Conservation (phyloP, 139 green algal genomes). For the Gonium pectorale region DNA sequence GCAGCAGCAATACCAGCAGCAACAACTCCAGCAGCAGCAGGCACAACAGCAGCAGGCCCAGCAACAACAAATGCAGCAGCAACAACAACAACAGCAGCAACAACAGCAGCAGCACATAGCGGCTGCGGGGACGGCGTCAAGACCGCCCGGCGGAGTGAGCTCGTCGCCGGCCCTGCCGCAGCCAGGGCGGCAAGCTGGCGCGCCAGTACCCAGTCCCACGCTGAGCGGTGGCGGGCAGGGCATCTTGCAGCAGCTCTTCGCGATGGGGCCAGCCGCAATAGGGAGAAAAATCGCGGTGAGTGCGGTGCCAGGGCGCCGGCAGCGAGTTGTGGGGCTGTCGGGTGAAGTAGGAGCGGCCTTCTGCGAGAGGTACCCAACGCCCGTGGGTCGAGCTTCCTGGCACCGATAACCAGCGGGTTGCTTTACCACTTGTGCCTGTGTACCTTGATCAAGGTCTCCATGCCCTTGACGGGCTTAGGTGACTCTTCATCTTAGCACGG, state of each 20-base stretch:
- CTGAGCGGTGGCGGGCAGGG: neutral
- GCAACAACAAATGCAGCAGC: conserved; percentile 1
- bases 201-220: neutral
- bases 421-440: no score
- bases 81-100: conserved; percentile 13
- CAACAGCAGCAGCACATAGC: neutral
- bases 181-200: no score
- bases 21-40: conserved; percentile 29
- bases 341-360: no score
- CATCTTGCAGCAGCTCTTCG: conserved; percentile 21
- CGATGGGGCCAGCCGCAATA: neutral
- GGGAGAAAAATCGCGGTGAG: conserved; percentile 12
- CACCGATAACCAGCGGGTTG: no score
- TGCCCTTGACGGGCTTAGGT: no score
- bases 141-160: neutral
- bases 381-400: no score
- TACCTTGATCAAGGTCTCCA: no score
- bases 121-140: neutral
- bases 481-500: no score
- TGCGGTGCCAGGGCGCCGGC: no score
- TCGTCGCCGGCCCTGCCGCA: no score
- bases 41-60: conserved; percentile 8
- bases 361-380: no score
- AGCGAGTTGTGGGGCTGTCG: no score
- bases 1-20: conserved; percentile 8